Percentiles rank a stretch among this genome's conserved stretches.
Conservation (phyloP, 805 yeast genomes). For the Teunomyces tritomae region DNA sequence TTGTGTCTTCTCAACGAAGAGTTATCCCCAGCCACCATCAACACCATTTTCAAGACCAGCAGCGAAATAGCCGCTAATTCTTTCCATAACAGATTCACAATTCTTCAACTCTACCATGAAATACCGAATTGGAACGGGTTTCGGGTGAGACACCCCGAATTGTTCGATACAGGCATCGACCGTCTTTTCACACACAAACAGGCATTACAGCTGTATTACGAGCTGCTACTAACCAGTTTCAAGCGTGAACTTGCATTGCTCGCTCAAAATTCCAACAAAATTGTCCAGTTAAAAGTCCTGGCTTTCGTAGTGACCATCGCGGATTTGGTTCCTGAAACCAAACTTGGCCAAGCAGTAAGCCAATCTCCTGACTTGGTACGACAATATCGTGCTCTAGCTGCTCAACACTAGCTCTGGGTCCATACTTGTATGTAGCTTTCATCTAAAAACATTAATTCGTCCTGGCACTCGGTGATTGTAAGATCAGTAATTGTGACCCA, state of each 20-base stretch:
- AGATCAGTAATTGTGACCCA: constrained; percentile 66
- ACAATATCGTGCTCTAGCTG: constrained; percentile 7
- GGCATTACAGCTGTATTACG: constrained; percentile 6
- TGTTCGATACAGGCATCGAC: constrained; percentile 12
- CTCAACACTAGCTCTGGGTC: constrained; percentile 24
- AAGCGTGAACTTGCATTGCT: constrained; percentile 10
- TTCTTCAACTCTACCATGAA: constrained; percentile 16
- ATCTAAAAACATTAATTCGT: constrained; percentile 58
- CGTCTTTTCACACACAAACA: not conserved
- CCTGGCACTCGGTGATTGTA: constrained; percentile 43
- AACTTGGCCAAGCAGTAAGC: constrained; percentile 12
- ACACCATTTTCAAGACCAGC: constrained; percentile 15
- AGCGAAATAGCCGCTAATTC: constrained; percentile 1
- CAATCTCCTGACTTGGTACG: constrained; percentile 6
- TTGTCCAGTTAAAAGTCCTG: constrained; percentile 12
- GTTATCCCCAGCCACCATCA: constrained; percentile 5
- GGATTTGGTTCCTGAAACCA: constrained; percentile 16
- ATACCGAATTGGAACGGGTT: constrained; percentile 27
- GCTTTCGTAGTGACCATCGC: constrained; percentile 17
- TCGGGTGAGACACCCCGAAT: constrained; percentile 23
- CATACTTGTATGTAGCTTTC: constrained; percentile 70
- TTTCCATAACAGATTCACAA: constrained; percentile 5
- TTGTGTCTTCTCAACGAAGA: constrained; percentile 22
- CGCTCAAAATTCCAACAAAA: constrained; percentile 3
- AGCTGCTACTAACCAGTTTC: constrained; percentile 10